These are phyloP conservation scores for Epichloe hybrida DNA, from an alignment of 2,329 filamentous ascomycete species.

Conservation along the genomic window DNA sequence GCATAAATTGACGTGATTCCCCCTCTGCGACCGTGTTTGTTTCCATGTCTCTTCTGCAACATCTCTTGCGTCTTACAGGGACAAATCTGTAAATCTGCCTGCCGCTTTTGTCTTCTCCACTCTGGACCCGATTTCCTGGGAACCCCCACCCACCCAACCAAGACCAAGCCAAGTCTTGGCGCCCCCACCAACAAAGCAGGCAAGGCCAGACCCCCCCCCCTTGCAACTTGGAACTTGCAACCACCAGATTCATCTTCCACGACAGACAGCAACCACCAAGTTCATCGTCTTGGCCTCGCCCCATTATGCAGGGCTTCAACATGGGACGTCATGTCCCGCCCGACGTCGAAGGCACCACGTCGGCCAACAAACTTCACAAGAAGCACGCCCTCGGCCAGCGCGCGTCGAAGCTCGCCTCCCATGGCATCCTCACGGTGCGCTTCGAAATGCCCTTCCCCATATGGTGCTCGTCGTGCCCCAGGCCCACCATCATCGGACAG, in stretches of 20 bases:
- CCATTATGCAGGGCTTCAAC: slow-evolving; percentile 86
- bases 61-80: no score
- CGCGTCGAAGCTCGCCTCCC: slow-evolving; percentile 44
- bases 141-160: no score
- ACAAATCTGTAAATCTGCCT: no score
- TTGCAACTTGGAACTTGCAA: no score
- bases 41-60: no score
- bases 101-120: no score
- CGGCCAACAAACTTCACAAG: slow-evolving; percentile 54
- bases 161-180: no score
- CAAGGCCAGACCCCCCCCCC: no score
- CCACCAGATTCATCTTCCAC: background rate
- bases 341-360: slow-evolving; percentile 57
- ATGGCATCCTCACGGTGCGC: slow-evolving; percentile 69
- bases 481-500: slow-evolving; percentile 69
- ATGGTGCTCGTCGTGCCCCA: slow-evolving; percentile 69
- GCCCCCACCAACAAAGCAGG: no score
- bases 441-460: slow-evolving; percentile 95
- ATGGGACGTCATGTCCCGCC: slow-evolving; percentile 79
- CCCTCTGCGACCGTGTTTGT: no score
- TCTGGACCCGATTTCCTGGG: no score
- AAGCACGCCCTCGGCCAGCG: slow-evolving; percentile 63
- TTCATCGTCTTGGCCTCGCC: background rate
- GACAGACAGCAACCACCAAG: background rate
- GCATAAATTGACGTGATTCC: no score